Evolutionary conservation across 2,329 filamentous ascomycete genomes (phyloP).

Genomic region (Colletotrichum chlorophyti): DNA sequence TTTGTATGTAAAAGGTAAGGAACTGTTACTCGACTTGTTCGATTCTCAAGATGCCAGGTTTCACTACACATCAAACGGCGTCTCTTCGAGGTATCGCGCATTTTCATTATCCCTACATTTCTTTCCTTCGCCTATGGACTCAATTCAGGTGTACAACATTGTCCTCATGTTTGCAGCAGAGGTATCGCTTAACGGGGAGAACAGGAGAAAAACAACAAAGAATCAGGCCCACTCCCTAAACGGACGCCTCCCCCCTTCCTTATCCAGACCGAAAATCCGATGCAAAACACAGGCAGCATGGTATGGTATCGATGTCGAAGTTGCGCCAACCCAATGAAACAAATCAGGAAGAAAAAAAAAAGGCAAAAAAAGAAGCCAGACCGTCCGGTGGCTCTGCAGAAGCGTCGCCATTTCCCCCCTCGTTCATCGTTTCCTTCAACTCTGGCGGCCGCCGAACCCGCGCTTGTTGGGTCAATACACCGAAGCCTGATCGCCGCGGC

Average conservation of each 20-base stretch:
- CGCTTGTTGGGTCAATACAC: conserved; percentile 24
- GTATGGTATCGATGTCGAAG: conserved; percentile 25
- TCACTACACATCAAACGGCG: neutral
- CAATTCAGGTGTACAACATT: neutral
- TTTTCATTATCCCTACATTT: neutral
- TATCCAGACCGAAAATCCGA: conserved; percentile 4
- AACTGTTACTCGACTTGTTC: no score
- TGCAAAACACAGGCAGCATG: conserved; percentile 7
- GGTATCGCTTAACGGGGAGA: conserved; percentile 17
- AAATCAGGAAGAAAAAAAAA: neutral
- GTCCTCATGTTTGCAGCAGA: conserved; percentile 11
- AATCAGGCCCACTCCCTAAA: neutral
- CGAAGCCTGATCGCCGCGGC: conserved; percentile 22
- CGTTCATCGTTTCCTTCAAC: no score
- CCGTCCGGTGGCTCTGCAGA: no score
- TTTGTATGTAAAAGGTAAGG: no score
- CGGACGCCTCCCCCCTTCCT: neutral
- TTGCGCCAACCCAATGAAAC: conserved; percentile 15
- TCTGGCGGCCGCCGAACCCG: no score
- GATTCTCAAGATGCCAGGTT: no score
- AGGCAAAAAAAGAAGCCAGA: no score
- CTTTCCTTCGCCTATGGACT: neutral
- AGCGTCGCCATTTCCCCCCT: no score
- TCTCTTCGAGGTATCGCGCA: neutral
- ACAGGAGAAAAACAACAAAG: neutral